Evolutionary conservation across 2,329 filamentous ascomycete species (phyloP).

Genomic region (Epichloe amarillans): DNA sequence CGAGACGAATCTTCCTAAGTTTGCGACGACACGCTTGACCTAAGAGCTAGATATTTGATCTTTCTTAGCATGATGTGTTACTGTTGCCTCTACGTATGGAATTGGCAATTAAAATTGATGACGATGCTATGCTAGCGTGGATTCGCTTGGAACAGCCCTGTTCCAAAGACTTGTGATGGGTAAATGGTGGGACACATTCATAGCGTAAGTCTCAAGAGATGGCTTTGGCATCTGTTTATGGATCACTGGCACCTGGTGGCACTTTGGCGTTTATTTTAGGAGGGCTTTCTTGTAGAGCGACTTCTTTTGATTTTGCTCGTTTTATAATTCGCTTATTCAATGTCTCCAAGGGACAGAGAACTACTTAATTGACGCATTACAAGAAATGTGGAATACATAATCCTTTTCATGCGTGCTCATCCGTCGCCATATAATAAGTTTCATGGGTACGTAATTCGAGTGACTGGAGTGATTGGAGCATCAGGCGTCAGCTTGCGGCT

Average conservation of each 20-base stretch:
- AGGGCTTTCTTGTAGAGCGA: conserved; percentile 13
- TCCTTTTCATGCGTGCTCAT: no score
- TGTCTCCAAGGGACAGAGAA: background rate
- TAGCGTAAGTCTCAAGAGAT: conserved; percentile 13
- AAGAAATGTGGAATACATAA: background rate
- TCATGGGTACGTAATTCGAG: no score
- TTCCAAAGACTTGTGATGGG: conserved; percentile 10
- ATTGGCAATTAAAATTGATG: background rate
- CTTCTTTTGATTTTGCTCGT: background rate
- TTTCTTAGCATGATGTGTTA: background rate
- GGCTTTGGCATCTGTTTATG: conserved; percentile 18
- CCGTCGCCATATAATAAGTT: no score
- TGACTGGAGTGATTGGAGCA: no score
- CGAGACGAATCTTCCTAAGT: conserved; percentile 78
- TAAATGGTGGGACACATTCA: conserved; percentile 15
- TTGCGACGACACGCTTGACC: background rate
- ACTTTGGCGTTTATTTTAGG: conserved; percentile 13
- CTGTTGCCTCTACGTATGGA: background rate
- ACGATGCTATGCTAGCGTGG: background rate
- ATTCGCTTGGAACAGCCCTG: background rate
- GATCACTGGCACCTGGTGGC: conserved; percentile 17
- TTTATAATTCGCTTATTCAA: background rate
- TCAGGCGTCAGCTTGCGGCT: no score
- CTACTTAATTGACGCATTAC: background rate
- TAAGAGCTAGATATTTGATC: background rate